Conservation (phyloP, 2,329 filamentous ascomycete genomes). For the Nigrospora sphaerica region DNA sequence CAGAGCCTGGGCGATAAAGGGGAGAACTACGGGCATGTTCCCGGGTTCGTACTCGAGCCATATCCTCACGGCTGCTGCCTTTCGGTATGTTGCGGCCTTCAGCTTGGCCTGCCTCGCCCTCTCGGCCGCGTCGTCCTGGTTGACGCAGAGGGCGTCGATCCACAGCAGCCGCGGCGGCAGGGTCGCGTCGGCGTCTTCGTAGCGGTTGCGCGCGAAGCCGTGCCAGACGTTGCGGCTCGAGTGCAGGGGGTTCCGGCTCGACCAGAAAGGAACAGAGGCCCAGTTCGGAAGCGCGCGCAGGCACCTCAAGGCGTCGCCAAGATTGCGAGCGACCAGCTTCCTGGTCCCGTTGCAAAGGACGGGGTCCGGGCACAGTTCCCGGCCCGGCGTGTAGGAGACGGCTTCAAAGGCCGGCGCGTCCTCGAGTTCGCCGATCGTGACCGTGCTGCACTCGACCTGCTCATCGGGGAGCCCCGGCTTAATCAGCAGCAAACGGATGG, state of each 20-base stretch:
- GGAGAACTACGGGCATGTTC: neutral
- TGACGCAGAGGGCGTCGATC: slow-evolving; percentile 12
- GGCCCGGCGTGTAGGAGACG: slow-evolving; percentile 12
- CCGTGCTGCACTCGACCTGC: slow-evolving; percentile 11
- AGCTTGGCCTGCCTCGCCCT: slow-evolving; percentile 8
- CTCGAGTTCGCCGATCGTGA: slow-evolving; percentile 4
- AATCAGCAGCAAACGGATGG: slow-evolving; percentile 8
- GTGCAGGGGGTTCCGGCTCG: slow-evolving; percentile 6
- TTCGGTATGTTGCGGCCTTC: slow-evolving; percentile 12
- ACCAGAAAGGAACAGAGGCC: slow-evolving; percentile 10
- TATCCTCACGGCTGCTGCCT: slow-evolving; percentile 7
- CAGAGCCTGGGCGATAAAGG: neutral
- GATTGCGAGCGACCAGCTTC: slow-evolving; percentile 10
- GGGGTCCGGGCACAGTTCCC: slow-evolving; percentile 5
- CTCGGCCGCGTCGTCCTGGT: slow-evolving; percentile 9
- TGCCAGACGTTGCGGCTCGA: slow-evolving; percentile 9
- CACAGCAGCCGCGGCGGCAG: slow-evolving; percentile 7
- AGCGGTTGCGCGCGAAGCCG: slow-evolving; percentile 8
- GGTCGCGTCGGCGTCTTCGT: slow-evolving; percentile 7
- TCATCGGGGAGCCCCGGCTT: slow-evolving; percentile 10
- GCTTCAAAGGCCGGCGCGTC: slow-evolving; percentile 10
- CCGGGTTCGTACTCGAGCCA: slow-evolving; percentile 9
- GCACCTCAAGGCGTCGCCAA: slow-evolving; percentile 10
- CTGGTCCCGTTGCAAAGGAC: slow-evolving; percentile 11
- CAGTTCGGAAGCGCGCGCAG: slow-evolving; percentile 8